These are phyloP conservation scores for Calvatia gigantea DNA, from an alignment of 768 basidiomycete genomes.

Conservation along the genomic window DNA sequence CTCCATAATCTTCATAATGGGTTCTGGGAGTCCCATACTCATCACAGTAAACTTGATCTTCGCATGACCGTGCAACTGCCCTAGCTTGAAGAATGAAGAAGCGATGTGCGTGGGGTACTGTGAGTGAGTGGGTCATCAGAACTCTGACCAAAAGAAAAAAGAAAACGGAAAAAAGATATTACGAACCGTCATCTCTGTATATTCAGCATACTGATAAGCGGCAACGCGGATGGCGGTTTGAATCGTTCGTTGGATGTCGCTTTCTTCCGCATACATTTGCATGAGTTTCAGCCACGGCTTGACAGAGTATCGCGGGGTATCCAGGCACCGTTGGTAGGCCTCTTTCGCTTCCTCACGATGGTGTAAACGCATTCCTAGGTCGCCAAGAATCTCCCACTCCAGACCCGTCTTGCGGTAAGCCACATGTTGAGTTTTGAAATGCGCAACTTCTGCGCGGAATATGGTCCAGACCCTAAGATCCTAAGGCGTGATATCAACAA, in stretches of 20 bases:
- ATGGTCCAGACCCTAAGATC: conserved; percentile 98
- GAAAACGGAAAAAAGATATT: conserved; percentile 2
- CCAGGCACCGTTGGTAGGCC: conserved; percentile 92
- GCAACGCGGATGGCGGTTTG: conserved; percentile 92
- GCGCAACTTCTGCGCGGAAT: conserved; percentile 96
- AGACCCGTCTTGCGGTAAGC: conserved; percentile 95
- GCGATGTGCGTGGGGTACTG: conserved; percentile 92
- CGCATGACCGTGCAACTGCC: conserved; percentile 87
- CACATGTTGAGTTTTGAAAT: conserved; percentile 98
- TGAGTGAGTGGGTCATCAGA: conserved; percentile 3
- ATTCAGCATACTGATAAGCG: conserved; percentile 89
- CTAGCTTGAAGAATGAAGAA: conserved; percentile 88
- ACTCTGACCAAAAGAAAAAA: not conserved
- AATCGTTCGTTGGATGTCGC: conserved; percentile 85
- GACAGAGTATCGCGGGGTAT: conserved; percentile 77
- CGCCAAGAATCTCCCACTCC: conserved; percentile 98
- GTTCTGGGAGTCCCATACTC: conserved; percentile 91
- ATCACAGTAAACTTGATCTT: conserved; percentile 92
- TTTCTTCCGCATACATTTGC: conserved; percentile 96
- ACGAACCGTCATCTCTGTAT: conserved; percentile 83
- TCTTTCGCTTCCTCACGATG: conserved; percentile 99
- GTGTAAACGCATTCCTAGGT: conserved; percentile 87
- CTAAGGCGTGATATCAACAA: conserved; percentile 32
- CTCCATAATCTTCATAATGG: conserved; percentile 91
- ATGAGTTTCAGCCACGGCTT: conserved; percentile 94